phyloP scores from a whole-genome alignment of 2,329 filamentous ascomycete genomes.

The Arthroderma sp. region DNA sequence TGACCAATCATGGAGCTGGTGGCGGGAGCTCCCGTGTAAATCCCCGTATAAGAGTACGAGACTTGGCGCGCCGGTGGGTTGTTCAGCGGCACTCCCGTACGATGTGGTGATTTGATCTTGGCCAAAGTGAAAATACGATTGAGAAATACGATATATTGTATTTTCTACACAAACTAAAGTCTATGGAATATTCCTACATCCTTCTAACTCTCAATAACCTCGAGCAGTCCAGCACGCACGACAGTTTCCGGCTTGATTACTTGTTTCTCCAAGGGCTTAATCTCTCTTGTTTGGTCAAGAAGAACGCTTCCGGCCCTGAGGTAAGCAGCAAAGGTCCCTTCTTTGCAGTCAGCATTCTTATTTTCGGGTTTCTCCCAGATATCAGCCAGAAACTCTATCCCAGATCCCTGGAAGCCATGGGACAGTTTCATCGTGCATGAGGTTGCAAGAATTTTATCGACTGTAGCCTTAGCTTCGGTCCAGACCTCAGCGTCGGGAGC shows the following conservation, averaged over 20 bases:
- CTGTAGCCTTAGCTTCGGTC: background rate
- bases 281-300: constrained; percentile 14
- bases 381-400: background rate
- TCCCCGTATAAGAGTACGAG: too few species aligned
- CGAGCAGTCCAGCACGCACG: background rate
- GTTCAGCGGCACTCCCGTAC: too few species aligned
- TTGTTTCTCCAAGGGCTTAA: background rate
- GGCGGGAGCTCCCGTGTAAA: too few species aligned
- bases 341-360: constrained; percentile 13
- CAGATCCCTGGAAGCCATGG: background rate
- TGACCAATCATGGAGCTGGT: too few species aligned
- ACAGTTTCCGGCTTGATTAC: background rate
- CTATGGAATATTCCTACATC: background rate
- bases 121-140: too few species aligned
- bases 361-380: constrained; percentile 17
- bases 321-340: constrained; percentile 19
- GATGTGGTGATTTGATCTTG: too few species aligned
- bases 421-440: background rate
- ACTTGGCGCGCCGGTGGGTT: too few species aligned
- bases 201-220: background rate
- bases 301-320: constrained; percentile 18
- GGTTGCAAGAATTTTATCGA: background rate
- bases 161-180: background rate
- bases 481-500: background rate
- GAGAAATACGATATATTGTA: too few species aligned